Conservation (phyloP, 2,329 filamentous ascomycete genomes). For the Lithohypha guttulata region DNA sequence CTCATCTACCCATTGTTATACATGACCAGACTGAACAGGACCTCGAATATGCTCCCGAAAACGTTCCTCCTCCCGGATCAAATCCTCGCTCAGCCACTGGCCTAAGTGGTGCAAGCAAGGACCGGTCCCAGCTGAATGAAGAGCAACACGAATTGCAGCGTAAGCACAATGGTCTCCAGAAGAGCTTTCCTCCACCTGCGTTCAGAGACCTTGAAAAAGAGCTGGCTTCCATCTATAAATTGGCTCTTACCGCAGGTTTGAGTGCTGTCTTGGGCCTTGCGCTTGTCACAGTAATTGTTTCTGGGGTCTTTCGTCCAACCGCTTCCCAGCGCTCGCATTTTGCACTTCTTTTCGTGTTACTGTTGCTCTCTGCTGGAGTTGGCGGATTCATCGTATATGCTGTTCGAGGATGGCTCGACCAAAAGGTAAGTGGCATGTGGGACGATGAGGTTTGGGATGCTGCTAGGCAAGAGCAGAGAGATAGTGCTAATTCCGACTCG, state of each 20-base stretch:
- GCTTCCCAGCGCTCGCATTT: slow-evolving; percentile 4
- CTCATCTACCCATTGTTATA: slow-evolving; percentile 57
- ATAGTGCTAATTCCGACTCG: slow-evolving; percentile 22
- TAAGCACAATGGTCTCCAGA: slow-evolving; percentile 36
- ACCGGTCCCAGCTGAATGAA: slow-evolving; percentile 31
- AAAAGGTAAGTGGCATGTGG: slow-evolving; percentile 52
- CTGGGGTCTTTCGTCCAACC: neutral
- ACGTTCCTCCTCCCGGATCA: slow-evolving; percentile 33
- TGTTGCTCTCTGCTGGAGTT: slow-evolving; percentile 16
- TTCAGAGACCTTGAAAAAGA: slow-evolving; percentile 37
- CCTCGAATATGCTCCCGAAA: slow-evolving; percentile 40
- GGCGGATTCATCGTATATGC: slow-evolving; percentile 29
- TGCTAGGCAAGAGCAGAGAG: slow-evolving; percentile 38
- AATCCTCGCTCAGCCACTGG: slow-evolving; percentile 36
- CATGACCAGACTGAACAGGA: slow-evolving; percentile 58
- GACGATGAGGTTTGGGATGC: slow-evolving; percentile 62
- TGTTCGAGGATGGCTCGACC: slow-evolving; percentile 50
- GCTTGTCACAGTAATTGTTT: slow-evolving; percentile 9
- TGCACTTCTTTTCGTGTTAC: slow-evolving; percentile 11
- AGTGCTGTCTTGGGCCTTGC: slow-evolving; percentile 18
- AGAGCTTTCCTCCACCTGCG: slow-evolving; percentile 44
- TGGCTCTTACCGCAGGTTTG: slow-evolving; percentile 32
- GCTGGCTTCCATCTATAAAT: slow-evolving; percentile 35
- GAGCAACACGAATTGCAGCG: slow-evolving; percentile 35
- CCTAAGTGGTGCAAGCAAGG: slow-evolving; percentile 35